A percentile compares a stretch with the other conserved stretches of the same genome.
phyloP scores from a whole-genome alignment of 2,329 filamentous ascomycete species.

The Aspergillus sp. region DNA sequence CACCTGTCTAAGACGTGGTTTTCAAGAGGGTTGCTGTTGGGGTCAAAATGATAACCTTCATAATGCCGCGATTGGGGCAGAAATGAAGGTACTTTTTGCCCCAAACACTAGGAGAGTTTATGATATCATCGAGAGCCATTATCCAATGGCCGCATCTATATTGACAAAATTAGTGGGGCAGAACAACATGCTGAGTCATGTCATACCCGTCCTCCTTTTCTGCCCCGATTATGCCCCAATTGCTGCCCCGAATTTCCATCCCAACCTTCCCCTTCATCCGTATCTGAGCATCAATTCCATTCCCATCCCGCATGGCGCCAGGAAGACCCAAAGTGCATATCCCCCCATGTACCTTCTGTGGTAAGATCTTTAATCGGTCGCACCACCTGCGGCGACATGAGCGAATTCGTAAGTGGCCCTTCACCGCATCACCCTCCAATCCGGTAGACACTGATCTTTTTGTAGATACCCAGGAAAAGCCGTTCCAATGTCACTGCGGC shows the following conservation, averaged over 20 bases:
- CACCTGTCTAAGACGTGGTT: too few species aligned
- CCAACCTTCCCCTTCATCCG: background rate
- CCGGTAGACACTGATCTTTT: background rate
- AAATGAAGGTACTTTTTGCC: too few species aligned
- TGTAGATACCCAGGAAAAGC: constrained; percentile 37
- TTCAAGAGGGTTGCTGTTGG: too few species aligned
- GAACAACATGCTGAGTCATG: background rate
- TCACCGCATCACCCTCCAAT: background rate
- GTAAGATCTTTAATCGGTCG: constrained; percentile 33
- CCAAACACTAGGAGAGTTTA: too few species aligned
- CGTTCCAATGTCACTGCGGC: constrained; percentile 22
- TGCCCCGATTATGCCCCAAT: background rate
- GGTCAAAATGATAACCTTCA: too few species aligned
- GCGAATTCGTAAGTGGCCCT: constrained; percentile 15
- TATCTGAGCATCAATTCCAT: background rate
- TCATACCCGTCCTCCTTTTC: background rate
- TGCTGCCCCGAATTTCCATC: background rate
- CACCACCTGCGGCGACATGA: constrained; percentile 39
- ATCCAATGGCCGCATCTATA: too few species aligned
- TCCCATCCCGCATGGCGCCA: background rate
- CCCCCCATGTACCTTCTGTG: constrained; percentile 30
- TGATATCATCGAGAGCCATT: too few species aligned
- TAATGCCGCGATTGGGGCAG: too few species aligned
- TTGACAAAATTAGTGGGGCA: background rate
- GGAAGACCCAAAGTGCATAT: background rate